phyloP scores from a whole-genome alignment of 371 early-diverging fungal genomes.

The Lichtheimia hyalospora region DNA sequence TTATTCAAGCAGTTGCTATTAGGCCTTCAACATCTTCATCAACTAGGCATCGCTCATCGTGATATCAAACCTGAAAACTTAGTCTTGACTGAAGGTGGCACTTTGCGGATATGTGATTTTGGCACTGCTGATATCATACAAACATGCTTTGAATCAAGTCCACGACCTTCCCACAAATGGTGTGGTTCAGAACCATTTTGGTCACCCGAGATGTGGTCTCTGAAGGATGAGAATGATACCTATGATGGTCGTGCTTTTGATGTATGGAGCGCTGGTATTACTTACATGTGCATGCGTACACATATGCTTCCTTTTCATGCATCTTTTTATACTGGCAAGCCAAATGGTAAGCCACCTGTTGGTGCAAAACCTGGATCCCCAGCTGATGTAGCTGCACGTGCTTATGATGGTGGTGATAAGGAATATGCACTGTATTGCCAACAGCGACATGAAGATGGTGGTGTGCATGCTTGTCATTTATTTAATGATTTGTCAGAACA shows the following conservation, averaged over 20 bases:
- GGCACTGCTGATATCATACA: slow-evolving; percentile 93
- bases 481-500: slow-evolving; percentile 12
- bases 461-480: neutral
- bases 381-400: slow-evolving; percentile 29
- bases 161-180: slow-evolving; percentile 73
- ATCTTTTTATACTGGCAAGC: slow-evolving; percentile 51
- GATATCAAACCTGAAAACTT: slow-evolving; percentile 94
- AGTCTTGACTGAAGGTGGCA: slow-evolving; percentile 75
- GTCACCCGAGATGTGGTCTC: slow-evolving; percentile 79
- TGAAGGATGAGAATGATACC: slow-evolving; percentile 44
- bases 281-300: slow-evolving; percentile 76
- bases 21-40: slow-evolving; percentile 95
- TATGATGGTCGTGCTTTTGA: slow-evolving; percentile 84
- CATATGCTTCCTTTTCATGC: slow-evolving; percentile 62
- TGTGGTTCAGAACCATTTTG: slow-evolving; percentile 91
- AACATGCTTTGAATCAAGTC: slow-evolving; percentile 69
- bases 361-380: slow-evolving; percentile 51
- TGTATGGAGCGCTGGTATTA: slow-evolving; percentile 57
- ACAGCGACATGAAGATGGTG: slow-evolving; percentile 15
- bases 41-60: slow-evolving; percentile 86
- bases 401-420: slow-evolving; percentile 37
- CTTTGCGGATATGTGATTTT: slow-evolving; percentile 98
- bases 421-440: slow-evolving; percentile 30
- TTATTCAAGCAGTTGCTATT: slow-evolving; percentile 88
- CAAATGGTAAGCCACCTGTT: slow-evolving; percentile 25